Percentiles rank a stretch among this genome's conserved stretches.
Conservation (phyloP, 2,329 filamentous ascomycete genomes). For the Colletotrichum sp. region DNA sequence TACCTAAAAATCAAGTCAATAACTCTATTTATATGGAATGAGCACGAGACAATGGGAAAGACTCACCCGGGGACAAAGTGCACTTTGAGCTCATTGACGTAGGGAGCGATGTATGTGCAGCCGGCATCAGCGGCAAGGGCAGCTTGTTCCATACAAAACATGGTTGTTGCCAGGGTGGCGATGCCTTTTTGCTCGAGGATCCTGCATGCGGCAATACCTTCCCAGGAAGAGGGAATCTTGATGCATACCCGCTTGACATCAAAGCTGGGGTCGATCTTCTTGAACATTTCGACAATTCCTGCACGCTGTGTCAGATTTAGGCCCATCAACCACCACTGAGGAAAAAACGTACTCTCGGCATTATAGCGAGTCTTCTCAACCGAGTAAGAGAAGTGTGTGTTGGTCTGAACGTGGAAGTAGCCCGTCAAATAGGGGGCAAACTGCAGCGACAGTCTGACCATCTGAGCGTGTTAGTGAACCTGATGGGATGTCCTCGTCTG, state of each 20-base stretch:
- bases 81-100: constrained; percentile 69
- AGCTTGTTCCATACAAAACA: constrained; percentile 68
- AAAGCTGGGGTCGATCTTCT: constrained; percentile 45
- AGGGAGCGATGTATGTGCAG: constrained; percentile 69
- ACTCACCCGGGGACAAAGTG: constrained; percentile 59
- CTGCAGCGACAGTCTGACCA: constrained; percentile 58
- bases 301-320: background rate
- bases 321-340: background rate
- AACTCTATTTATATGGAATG: background rate
- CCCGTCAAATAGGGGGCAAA: constrained; percentile 56
- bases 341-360: constrained; percentile 47
- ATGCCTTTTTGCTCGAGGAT: constrained; percentile 58
- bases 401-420: constrained; percentile 64
- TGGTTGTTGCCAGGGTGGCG: constrained; percentile 65
- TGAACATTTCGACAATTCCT: constrained; percentile 58
- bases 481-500: background rate
- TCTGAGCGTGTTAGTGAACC: constrained; percentile 40
- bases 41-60: background rate
- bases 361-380: constrained; percentile 53
- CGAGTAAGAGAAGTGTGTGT: constrained; percentile 60
- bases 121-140: constrained; percentile 60
- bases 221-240: constrained; percentile 69
- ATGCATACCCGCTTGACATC: constrained; percentile 60
- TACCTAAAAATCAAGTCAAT: constrained; percentile 40
- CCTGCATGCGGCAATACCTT: constrained; percentile 65